Base-by-base conservation (phyloP, 345 rosid species). In the Limnanthes douglasii region DNA sequence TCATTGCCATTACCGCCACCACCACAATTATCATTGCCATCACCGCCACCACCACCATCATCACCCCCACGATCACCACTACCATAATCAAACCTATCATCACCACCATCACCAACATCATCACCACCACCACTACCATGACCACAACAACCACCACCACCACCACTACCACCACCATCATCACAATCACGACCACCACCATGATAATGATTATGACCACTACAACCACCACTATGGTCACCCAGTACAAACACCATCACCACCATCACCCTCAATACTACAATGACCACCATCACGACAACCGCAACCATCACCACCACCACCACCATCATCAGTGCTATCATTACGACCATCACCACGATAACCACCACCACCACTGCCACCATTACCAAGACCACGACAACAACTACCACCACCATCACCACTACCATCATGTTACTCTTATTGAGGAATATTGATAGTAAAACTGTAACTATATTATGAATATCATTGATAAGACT, bases 241-340 rank as follows among this genome's bases (percentile, higher is more conserved):
- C 3, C 34, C 8, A 53, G 40, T 22, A 39, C 59, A 25, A 38
- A 52, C 23, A 26, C 21, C 15, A 37, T 45, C 26, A 39, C 27
- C 4, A 1, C 4, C 21, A 28, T 14, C 31, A 8, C 21, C 49
- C 14, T 5, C 35, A 37, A 21, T 51, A 38, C 3, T 39, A 25
- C 46, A 15, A 39, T 37, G 34, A 35, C 45, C 12, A 37, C 59
- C 46, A 39, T 20, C 15, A 39, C 21, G 56, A 33, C 35, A 43
- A 31, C 62, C 46, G 29, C 40, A 29, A 30, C 56, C 62, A 35
- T 17, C 42, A 11, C 52, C 58, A 21, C 34, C 45, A 10, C 48
- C 63, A 37, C 24, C 28, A 4, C 51, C 59, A 21, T 23, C 41
- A 56, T 48, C 1, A 7, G 25, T 43, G 8, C 26, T 41, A 5